Base-by-base conservation (phyloP, 2,329 filamentous ascomycete species). In the Incumbomyces lentus region DNA sequence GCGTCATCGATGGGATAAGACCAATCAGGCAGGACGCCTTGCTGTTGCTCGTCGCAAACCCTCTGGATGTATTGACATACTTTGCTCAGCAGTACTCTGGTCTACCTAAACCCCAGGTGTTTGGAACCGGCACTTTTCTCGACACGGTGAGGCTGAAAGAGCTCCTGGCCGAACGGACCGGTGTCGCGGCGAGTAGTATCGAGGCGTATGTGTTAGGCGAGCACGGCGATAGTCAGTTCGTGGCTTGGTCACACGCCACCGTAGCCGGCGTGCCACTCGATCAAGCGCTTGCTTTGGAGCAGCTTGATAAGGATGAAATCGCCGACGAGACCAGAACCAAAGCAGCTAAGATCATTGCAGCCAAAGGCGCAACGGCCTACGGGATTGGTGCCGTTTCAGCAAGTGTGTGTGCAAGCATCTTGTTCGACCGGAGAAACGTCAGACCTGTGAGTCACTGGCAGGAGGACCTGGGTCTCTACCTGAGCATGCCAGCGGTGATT, bases 51-150 rank as follows among this genome's bases (percentile, higher is more conserved):
- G 72, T 76, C 2, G 67, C 74, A 2, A 76, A 76, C 55, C 74
- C 74, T 0, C 73, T 77, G 16, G 74, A 78, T 54, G 61, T 77
- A 22, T 61, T 77, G 30, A 75, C 74, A 1, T 68, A 69, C 38
- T 66, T 76, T 42, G 71, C 69, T 3, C 65, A 67, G 29, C 61
- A 69, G 38, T 57, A 72, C 13, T 71, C 70, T 0, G 67, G 70
- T 1, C 62, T 77, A 1, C 73, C 73, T 0, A 55, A 63, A 32
- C 58, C 53, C 8, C 74, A 75, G 50, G 72, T 77, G 11, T 54
- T 77, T 18, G 74, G 74, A 0, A 71, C 69, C 2, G 74, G 74
- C 10, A 77, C 74, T 0, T 71, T 69, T 52, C 63, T 76, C 2
- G 74, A 77, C 52, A 73, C 72, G 1, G 68, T 69, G 3, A 60